Base-by-base conservation (phyloP, 371 early-diverging fungal genomes). In the Apophysomyces ossiformis region DNA sequence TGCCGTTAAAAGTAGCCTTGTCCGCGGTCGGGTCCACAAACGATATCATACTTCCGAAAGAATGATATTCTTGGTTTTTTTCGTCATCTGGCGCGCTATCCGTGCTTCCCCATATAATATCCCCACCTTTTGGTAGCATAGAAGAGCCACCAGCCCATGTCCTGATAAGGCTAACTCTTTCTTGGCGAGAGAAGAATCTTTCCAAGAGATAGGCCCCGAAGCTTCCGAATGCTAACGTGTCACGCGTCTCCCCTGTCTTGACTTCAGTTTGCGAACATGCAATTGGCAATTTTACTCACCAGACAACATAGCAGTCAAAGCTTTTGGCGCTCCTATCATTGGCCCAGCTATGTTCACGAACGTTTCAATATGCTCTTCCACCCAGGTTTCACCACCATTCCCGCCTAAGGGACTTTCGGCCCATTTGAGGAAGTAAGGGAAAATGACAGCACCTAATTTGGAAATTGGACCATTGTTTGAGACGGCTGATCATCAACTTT, bases 401-500 rank as follows among this genome's bases (percentile, higher is more conserved):
- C 92, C 95, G 37, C 92, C 94, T 9, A 68, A 32, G 8, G 76
- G 68, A 15, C 86, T 85, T 69, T 91, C 89, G 2, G 91, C 95
- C 97, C 97, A 97, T 50, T 92, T 89, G 67, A 96, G 82, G 72
- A 97, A 96, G 74, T 96, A 93, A 57, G 87, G 86, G 47, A 88
- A 76, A 35, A 59, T 38, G 37, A 35, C 35, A 41, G 59, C 16
- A 12, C 41, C 41, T 41, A 41, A 26, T 13, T 11, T 41, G 13
- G 41, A 11, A 41, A 41, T 41, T 41, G 11, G 41, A 5, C 13
- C 5, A 13, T 13, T 41, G 41, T 41, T 41, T 41, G 36, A 43
- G 54, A 63, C 18, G 8, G 5, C 13, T 41, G 41, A 41, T 41
- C 41, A 11, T 41, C 4, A 41, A 41, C 41, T 13, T 13, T 16